Conservation (phyloP, 352 stramenopile genomes). For the Poterioochromonas sp. region DNA sequence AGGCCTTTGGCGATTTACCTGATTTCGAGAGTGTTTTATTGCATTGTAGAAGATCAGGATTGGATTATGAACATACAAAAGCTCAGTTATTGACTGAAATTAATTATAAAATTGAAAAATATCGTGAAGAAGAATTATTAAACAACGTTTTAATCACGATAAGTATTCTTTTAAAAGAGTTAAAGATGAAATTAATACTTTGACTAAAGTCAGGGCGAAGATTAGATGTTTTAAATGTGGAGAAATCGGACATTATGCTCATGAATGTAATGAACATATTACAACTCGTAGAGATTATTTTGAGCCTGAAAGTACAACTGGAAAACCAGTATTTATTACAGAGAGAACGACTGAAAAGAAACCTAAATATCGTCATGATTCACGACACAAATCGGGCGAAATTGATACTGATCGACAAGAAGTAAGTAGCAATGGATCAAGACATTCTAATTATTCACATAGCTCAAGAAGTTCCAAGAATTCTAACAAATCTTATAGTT, state of each 20-base stretch:
- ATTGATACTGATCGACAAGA: no score
- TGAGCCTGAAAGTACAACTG: slow-evolving; percentile 7
- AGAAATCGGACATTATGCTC: neutral
- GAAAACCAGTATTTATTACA: slow-evolving; percentile 1
- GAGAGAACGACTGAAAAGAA: neutral
- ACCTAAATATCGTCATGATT: neutral
- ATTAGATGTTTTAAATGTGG: slow-evolving; percentile 13
- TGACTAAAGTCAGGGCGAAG: neutral
- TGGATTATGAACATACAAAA: slow-evolving; percentile 13
- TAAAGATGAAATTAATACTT: neutral
- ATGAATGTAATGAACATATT: neutral
- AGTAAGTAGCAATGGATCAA: no score
- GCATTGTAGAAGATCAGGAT: neutral
- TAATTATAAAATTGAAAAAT: slow-evolving; percentile 18
- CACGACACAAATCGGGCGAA: neutral
- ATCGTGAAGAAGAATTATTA: slow-evolving; percentile 5
- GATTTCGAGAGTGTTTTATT: slow-evolving; percentile 4
- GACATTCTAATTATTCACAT: no score
- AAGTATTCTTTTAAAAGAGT: no score
- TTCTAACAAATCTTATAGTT: no score
- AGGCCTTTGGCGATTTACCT: neutral
- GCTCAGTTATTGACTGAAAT: slow-evolving; percentile 7
- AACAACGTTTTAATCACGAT: neutral
- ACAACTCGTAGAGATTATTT: slow-evolving; percentile 9
- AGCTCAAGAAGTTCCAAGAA: no score